Evolutionary conservation across 2,329 filamentous ascomycete genomes (phyloP).

Genomic region (Aspergillus sergii): DNA sequence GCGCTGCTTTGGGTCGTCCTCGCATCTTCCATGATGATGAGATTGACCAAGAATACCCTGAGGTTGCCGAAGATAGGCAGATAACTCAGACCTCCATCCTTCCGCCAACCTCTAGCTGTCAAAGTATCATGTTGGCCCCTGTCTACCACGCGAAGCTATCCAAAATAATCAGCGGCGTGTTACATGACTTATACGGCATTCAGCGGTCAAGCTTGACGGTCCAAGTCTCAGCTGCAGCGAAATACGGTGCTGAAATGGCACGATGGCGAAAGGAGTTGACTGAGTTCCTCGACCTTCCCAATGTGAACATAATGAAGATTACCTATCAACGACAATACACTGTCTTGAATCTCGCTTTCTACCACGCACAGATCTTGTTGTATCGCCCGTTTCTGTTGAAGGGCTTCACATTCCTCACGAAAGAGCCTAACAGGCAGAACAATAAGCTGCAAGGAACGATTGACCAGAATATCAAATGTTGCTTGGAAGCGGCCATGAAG

Average conservation of each 20-base stretch:
- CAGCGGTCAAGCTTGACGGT: conserved; percentile 13
- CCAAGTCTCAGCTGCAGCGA: conserved; percentile 39
- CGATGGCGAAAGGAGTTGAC: conserved; percentile 52
- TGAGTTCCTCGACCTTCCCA: conserved; percentile 30
- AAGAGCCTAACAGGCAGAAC: conserved; percentile 15
- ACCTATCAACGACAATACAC: conserved; percentile 51
- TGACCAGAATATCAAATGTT: conserved; percentile 32
- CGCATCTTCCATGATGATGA: conserved; percentile 23
- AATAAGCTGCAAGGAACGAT: conserved; percentile 17
- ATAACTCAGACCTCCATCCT: conserved; percentile 19
- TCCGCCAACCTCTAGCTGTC: conserved; percentile 30
- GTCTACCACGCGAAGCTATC: conserved; percentile 50
- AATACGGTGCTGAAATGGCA: conserved; percentile 46
- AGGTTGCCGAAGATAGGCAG: conserved; percentile 24
- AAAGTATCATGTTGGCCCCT: conserved; percentile 49
- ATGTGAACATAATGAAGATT: conserved; percentile 42
- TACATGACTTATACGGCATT: conserved; percentile 47
- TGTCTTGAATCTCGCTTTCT: conserved; percentile 39
- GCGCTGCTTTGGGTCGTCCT: conserved; percentile 20
- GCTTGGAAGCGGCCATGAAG: conserved; percentile 44
- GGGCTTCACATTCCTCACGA: conserved; percentile 22
- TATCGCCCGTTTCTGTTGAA: conserved; percentile 37
- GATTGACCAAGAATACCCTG: conserved; percentile 24
- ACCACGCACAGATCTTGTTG: conserved; percentile 37
- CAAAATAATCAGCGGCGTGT: conserved; percentile 47